A percentile compares a stretch with the other conserved stretches of the same genome.
Conservation (phyloP, 78 protist species). For the Carpediemonas membranifera region DNA sequence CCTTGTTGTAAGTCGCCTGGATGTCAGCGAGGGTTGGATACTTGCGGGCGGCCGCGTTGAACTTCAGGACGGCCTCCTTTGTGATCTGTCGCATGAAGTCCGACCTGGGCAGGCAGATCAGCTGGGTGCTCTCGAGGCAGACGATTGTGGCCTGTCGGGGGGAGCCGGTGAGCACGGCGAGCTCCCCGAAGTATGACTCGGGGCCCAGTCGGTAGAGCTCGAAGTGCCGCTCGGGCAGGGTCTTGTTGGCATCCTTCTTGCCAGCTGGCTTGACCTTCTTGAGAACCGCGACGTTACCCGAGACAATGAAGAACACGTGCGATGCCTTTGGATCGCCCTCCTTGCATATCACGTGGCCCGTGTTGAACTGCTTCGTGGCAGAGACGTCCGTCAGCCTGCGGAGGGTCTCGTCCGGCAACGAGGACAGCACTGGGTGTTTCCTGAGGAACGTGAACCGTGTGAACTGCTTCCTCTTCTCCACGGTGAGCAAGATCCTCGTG, state of each 20-base stretch:
- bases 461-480: neutral
- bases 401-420: neutral
- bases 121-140: too few species aligned
- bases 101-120: too few species aligned
- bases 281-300: neutral
- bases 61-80: too few species aligned
- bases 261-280: neutral
- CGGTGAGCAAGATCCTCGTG: neutral
- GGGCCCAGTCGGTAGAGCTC: neutral
- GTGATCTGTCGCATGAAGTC: too few species aligned
- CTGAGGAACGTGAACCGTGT: neutral
- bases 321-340: neutral
- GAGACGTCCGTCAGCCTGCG: neutral
- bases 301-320: neutral
- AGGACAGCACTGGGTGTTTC: neutral
- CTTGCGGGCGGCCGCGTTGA: too few species aligned
- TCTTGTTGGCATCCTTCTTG: too few species aligned
- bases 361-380: neutral
- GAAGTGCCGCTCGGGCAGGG: neutral
- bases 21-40: too few species aligned
- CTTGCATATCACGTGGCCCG: neutral
- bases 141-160: constrained; percentile 8
- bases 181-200: constrained; percentile 7
- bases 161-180: neutral
- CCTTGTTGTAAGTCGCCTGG: too few species aligned